Conservation (phyloP, 2,329 filamentous ascomycete genomes). For the Teratosphaeria epicoccoides region DNA sequence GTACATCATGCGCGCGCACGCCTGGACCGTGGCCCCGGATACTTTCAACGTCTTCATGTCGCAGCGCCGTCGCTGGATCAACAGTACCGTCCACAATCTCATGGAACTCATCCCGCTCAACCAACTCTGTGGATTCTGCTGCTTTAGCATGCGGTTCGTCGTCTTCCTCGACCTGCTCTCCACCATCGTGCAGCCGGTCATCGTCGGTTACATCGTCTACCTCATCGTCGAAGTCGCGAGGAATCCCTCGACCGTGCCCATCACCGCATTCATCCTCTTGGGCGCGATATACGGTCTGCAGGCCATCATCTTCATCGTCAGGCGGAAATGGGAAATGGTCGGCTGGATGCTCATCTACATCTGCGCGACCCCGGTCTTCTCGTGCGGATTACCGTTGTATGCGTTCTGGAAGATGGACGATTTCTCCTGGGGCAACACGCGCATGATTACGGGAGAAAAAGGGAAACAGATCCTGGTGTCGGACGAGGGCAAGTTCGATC, state of each 20-base stretch:
- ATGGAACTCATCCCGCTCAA: slow-evolving; percentile 88
- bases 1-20: slow-evolving; percentile 83
- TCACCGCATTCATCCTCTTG: slow-evolving; percentile 81
- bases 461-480: slow-evolving; percentile 87
- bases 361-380: slow-evolving; percentile 81
- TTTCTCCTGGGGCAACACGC: slow-evolving; percentile 98
- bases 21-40: slow-evolving; percentile 95
- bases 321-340: slow-evolving; percentile 98
- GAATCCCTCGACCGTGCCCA: slow-evolving; percentile 56
- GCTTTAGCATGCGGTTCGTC: slow-evolving; percentile 98
- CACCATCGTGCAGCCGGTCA: slow-evolving; percentile 85
- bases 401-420: slow-evolving; percentile 99
- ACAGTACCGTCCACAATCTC: slow-evolving; percentile 96
- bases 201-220: slow-evolving; percentile 79
- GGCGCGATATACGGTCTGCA: slow-evolving; percentile 96
- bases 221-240: slow-evolving; percentile 64
- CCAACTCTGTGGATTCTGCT: slow-evolving; percentile 98
- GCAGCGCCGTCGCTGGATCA: slow-evolving; percentile 98
- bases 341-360: slow-evolving; percentile 99
- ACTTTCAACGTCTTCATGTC: slow-evolving; percentile 91
- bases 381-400: slow-evolving; percentile 80
- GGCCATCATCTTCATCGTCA: slow-evolving; percentile 90
- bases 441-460: slow-evolving; percentile 87
- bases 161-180: slow-evolving; percentile 90
- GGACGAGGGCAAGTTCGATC: slow-evolving; percentile 97